Evolutionary conservation across 495 filamentous ascomycete species (phyloP).

Genomic region (Evansstolkia leycettana): DNA sequence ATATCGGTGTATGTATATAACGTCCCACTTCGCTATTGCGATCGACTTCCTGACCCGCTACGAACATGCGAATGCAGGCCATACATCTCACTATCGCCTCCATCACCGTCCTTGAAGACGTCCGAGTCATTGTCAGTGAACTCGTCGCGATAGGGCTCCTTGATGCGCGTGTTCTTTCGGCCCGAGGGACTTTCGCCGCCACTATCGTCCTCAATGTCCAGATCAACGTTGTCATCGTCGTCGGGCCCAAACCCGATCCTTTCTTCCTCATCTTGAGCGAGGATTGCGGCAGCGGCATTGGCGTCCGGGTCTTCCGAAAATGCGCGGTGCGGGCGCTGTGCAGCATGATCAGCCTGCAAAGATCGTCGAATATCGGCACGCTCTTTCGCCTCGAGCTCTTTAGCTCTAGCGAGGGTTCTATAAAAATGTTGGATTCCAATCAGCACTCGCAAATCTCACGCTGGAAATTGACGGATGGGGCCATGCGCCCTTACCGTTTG

Average conservation of each 20-base stretch:
- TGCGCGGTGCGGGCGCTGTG: slow-evolving; percentile 22
- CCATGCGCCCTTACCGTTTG: slow-evolving; percentile 37
- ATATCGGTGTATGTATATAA: too few relatives aligned
- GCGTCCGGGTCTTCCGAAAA: slow-evolving; percentile 36
- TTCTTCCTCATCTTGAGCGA: slow-evolving; percentile 37
- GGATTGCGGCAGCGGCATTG: slow-evolving; percentile 28
- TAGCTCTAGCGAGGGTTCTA: slow-evolving; percentile 70
- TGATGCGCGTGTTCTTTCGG: slow-evolving; percentile 11
- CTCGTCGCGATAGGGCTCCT: slow-evolving; percentile 34
- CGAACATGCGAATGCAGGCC: slow-evolving; percentile 25
- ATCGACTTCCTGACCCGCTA: slow-evolving; percentile 5
- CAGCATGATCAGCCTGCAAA: slow-evolving; percentile 26
- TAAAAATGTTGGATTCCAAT: slow-evolving; percentile 1
- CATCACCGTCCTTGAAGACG: slow-evolving; percentile 30
- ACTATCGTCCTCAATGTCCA: slow-evolving; percentile 29
- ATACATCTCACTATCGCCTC: slow-evolving; percentile 27
- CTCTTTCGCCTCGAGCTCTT: slow-evolving; percentile 76
- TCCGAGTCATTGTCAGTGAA: slow-evolving; percentile 45
- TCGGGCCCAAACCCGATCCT: slow-evolving; percentile 34
- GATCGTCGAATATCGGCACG: slow-evolving; percentile 35
- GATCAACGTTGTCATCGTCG: slow-evolving; percentile 30
- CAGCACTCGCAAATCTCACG: background rate
- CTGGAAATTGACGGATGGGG: background rate
- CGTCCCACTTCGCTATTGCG: too few relatives aligned
- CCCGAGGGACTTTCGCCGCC: slow-evolving; percentile 12